Percentiles rank a stretch among this genome's conserved stretches.
Evolutionary conservation across 1,284 basidiomycete species (phyloP).

Genomic region (Ceratobasidium sp.): DNA sequence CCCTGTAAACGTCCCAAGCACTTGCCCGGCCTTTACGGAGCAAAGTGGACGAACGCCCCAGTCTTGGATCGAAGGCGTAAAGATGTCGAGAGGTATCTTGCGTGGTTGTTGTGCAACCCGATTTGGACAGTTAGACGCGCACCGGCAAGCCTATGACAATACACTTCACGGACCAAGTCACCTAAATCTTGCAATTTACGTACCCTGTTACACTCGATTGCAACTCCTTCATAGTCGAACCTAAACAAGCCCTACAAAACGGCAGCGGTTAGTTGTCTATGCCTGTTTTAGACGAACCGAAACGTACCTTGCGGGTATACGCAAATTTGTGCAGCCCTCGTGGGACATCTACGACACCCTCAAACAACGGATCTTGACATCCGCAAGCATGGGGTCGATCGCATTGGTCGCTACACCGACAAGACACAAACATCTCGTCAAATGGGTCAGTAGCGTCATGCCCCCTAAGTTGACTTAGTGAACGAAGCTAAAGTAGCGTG

Average conservation of each 20-base stretch:
- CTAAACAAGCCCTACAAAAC: constrained; percentile 40
- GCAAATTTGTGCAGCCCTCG: constrained; percentile 43
- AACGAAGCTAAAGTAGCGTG: not conserved
- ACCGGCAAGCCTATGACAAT: constrained; percentile 41
- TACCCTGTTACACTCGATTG: constrained; percentile 47
- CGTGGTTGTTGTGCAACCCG: constrained; percentile 45
- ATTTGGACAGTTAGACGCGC: constrained; percentile 41
- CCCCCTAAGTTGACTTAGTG: not conserved
- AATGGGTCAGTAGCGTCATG: not conserved
- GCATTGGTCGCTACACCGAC: constrained; percentile 25
- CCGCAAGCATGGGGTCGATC: constrained; percentile 32
- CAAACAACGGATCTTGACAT: constrained; percentile 34
- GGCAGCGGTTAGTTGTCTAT: not conserved
- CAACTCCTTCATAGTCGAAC: constrained; percentile 38
- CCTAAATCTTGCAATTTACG: not conserved
- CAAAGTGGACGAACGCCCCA: constrained; percentile 43
- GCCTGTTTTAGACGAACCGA: not conserved
- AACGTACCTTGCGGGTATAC: constrained; percentile 33
- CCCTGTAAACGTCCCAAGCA: constrained; percentile 48
- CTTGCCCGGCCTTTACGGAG: constrained; percentile 39
- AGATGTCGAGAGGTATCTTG: constrained; percentile 44
- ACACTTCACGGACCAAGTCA: not conserved
- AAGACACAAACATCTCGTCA: constrained; percentile 9
- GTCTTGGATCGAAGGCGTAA: constrained; percentile 43
- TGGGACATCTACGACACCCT: constrained; percentile 12